These are phyloP conservation scores for Apium graveolens DNA, from an alignment of 129 eudicot genomes.

Conservation along the genomic window DNA sequence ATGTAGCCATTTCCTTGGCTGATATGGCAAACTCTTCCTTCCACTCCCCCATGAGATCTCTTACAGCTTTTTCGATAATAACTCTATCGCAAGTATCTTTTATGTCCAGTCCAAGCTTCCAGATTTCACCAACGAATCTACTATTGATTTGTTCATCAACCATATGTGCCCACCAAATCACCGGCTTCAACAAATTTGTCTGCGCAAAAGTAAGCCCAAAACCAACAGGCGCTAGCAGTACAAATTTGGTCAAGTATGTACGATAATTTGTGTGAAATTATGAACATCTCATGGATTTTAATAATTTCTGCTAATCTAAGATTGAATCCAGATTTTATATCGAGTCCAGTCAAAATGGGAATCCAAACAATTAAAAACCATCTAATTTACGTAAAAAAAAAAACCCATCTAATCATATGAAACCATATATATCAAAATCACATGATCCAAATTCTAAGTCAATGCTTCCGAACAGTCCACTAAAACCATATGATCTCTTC, in stretches of 20 bases:
- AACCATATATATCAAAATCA: too few species aligned
- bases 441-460: too few species aligned
- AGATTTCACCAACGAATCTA: constrained; percentile 49
- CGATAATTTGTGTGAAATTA: too few species aligned
- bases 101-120: constrained; percentile 69
- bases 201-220: constrained; percentile 7
- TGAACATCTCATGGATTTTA: too few species aligned
- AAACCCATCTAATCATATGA: too few species aligned
- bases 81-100: constrained; percentile 55
- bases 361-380: too few species aligned
- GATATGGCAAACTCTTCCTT: constrained; percentile 29
- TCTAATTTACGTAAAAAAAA: too few species aligned
- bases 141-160: constrained; percentile 55
- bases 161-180: constrained; percentile 56
- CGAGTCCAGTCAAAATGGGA: too few species aligned
- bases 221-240: background rate
- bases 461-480: too few species aligned
- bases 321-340: too few species aligned
- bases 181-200: constrained; percentile 8
- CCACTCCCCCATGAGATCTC: constrained; percentile 49
- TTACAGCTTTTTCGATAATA: constrained; percentile 37
- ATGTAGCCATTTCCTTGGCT: constrained; percentile 27
- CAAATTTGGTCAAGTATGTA: too few species aligned
- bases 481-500: background rate
- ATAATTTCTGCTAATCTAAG: too few species aligned